phyloP scores from a whole-genome alignment of 805 yeast genomes.

The Sugiyamaella lignohabitans region DNA sequence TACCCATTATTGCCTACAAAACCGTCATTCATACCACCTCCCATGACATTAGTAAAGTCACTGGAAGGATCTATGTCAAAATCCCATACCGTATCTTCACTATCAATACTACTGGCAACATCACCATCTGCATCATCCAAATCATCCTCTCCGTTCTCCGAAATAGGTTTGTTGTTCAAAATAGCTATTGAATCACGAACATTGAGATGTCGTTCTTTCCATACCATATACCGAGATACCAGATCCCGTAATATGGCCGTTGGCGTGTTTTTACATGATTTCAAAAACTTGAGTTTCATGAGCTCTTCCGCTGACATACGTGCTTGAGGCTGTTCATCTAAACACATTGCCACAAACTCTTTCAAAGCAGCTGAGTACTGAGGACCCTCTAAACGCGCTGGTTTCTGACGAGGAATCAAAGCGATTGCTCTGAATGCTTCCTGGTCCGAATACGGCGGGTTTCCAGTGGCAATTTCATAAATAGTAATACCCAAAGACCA shows the following conservation, averaged over 20 bases:
- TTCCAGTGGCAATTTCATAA: constrained; percentile 92
- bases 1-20: no score
- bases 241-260: constrained; percentile 63
- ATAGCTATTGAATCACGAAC: constrained; percentile 35
- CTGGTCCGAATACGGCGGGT: constrained; percentile 94
- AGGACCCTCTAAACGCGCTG: constrained; percentile 90
- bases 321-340: constrained; percentile 89
- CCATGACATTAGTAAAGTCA: no score
- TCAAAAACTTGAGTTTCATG: constrained; percentile 65
- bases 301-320: constrained; percentile 84
- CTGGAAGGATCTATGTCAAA: constrained; percentile 46
- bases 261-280: constrained; percentile 51
- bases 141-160: constrained; percentile 6
- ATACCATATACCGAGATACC: constrained; percentile 42
- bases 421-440: constrained; percentile 95
- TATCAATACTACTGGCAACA: constrained; percentile 21
- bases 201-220: constrained; percentile 56
- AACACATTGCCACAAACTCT: constrained; percentile 83
- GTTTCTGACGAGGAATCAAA: constrained; percentile 83
- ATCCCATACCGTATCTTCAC: constrained; percentile 57
- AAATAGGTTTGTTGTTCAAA: constrained; percentile 18
- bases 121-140: constrained; percentile 27
- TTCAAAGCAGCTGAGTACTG: constrained; percentile 69
- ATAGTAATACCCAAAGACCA: constrained; percentile 97
- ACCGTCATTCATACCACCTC: no score